Percentiles rank a stretch among this genome's conserved stretches.
Conservation (phyloP, 1,284 basidiomycete species). For the Agroathelia rolfsii region DNA sequence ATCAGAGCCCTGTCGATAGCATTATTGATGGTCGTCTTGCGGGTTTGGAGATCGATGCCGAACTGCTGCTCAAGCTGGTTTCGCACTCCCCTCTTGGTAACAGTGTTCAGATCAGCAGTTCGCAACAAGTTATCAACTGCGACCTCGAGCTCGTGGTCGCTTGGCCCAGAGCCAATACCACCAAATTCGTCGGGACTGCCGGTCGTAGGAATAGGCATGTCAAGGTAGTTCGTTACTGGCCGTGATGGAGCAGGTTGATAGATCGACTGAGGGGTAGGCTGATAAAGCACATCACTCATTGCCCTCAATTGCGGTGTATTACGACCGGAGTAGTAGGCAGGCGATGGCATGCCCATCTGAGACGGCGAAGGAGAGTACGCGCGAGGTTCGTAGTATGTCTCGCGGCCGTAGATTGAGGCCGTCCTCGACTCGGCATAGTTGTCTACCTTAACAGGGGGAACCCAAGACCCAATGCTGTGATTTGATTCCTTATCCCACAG, state of each 20-base stretch:
- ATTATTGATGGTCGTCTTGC: conserved; percentile 61
- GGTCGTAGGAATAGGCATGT: conserved; percentile 49
- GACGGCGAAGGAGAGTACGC: conserved; percentile 64
- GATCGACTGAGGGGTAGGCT: conserved; percentile 24
- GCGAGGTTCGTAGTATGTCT: conserved; percentile 70
- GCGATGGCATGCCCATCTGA: conserved; percentile 49
- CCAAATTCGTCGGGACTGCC: conserved; percentile 40
- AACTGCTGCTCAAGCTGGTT: conserved; percentile 72
- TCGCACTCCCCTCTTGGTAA: conserved; percentile 86
- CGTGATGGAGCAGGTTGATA: conserved; percentile 56
- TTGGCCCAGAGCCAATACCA: conserved; percentile 38
- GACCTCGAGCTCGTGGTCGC: conserved; percentile 62
- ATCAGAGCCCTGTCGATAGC: conserved; percentile 57
- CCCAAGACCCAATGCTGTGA: conserved; percentile 82
- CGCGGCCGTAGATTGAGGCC: conserved; percentile 71
- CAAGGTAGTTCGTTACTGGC: conserved; percentile 66
- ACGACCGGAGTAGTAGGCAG: conserved; percentile 69
- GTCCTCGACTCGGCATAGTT: conserved; percentile 67
- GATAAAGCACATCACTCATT: conserved; percentile 29
- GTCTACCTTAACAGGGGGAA: conserved; percentile 59
- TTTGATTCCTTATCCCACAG: conserved; percentile 96
- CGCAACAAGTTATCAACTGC: conserved; percentile 65
- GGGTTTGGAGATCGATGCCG: conserved; percentile 56
- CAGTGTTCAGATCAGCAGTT: conserved; percentile 73
- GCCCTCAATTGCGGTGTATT: conserved; percentile 53